Conservation (phyloP, 345 rosid species). For the Durio zibethinus region DNA sequence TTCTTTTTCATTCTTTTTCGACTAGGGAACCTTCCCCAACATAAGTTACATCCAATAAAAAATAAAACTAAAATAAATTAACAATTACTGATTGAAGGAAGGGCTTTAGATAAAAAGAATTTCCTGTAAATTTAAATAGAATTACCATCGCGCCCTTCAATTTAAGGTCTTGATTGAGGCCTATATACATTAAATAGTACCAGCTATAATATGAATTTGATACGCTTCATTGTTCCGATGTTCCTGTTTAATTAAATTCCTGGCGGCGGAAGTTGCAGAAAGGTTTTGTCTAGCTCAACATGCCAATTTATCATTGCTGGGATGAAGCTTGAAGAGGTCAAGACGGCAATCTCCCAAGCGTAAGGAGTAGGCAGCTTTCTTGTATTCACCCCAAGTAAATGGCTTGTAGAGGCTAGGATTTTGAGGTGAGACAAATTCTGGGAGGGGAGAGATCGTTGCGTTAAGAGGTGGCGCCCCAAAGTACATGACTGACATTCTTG, state of each 20-base stretch:
- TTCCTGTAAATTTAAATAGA: not conserved
- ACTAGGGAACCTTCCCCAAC: not conserved
- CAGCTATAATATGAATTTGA: not conserved
- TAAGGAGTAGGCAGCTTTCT: conserved; percentile 65
- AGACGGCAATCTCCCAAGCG: conserved; percentile 69
- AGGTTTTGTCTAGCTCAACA: not conserved
- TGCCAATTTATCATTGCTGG: not conserved
- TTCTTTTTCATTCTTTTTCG: not conserved
- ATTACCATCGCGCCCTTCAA: not conserved
- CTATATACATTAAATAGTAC: not conserved
- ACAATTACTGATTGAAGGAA: not conserved
- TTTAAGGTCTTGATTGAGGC: not conserved
- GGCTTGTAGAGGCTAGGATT: conserved; percentile 50
- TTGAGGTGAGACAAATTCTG: conserved; percentile 47
- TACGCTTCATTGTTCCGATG: too few species aligned
- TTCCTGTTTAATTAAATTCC: not conserved
- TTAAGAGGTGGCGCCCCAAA: conserved; percentile 84
- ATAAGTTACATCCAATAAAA: not conserved
- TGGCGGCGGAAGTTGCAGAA: not conserved
- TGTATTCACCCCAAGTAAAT: conserved; percentile 85
- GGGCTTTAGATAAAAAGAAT: not conserved
- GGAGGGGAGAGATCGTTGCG: conserved; percentile 51
- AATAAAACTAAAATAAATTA: not conserved
- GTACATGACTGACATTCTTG: conserved; percentile 80
- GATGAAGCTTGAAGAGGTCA: conserved; percentile 45